These are phyloP conservation scores for Coelastrella sp. DNA, from an alignment of 139 green algal genomes.

Conservation along the genomic window DNA sequence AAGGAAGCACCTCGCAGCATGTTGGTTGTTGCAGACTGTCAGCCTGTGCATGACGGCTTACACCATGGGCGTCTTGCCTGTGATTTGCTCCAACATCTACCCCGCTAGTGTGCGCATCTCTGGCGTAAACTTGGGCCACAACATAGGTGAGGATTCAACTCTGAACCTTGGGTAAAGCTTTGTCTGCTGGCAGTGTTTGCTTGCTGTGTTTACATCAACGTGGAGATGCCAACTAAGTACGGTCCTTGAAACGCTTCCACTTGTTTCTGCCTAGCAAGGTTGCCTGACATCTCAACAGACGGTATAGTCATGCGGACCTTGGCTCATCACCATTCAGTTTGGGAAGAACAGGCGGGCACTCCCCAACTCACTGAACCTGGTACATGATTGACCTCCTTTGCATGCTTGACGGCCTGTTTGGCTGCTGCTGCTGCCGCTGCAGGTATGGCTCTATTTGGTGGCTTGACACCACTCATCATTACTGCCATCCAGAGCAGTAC, in stretches of 20 bases:
- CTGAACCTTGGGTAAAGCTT: no score
- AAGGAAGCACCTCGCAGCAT: background rate
- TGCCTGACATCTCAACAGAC: no score
- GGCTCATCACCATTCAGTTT: no score
- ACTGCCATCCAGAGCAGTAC: constrained; percentile 40
- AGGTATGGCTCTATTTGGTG: constrained; percentile 43
- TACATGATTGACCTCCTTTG: background rate
- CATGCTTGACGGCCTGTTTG: no score
- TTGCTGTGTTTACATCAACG: background rate
- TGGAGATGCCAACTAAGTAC: no score
- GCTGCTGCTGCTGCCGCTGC: background rate
- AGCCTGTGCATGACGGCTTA: constrained; percentile 22
- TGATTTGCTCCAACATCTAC: constrained; percentile 37
- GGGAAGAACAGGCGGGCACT: no score
- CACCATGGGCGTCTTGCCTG: constrained; percentile 38
- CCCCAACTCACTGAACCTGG: no score
- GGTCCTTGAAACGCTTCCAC: no score
- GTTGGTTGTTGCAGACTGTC: constrained; percentile 34
- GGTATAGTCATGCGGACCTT: no score
- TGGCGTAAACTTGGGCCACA: constrained; percentile 42
- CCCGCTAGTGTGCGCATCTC: constrained; percentile 47
- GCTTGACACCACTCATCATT: constrained; percentile 21
- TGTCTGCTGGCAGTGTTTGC: no score
- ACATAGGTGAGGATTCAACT: constrained; percentile 4
- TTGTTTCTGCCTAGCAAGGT: no score